Conservation (phyloP, 164 flowering plant genomes). For the Platanus orientalis region DNA sequence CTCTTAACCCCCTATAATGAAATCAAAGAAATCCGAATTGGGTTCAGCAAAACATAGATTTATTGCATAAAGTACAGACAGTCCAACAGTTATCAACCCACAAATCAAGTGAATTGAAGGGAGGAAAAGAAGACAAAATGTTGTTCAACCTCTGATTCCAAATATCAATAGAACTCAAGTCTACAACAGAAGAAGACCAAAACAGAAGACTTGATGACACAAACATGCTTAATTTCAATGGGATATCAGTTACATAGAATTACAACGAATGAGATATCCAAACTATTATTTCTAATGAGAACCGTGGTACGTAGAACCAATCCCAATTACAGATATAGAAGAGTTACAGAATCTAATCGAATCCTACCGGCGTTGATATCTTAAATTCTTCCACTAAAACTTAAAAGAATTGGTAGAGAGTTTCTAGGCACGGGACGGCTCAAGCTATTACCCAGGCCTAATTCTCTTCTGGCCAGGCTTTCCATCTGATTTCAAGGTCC, state of each 20-base stretch:
- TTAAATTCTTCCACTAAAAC: neutral
- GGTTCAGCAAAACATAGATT: neutral
- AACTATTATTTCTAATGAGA: conserved; percentile 19
- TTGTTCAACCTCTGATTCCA: neutral
- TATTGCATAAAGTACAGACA: neutral
- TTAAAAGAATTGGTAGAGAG: conserved; percentile 2
- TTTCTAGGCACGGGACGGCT: neutral
- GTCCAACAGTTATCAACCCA: no score
- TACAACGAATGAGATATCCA: conserved; percentile 17
- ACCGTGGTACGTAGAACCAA: neutral
- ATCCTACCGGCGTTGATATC: neutral
- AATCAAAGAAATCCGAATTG: neutral
- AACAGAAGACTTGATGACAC: neutral
- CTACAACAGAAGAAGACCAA: neutral
- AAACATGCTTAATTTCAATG: conserved; percentile 15
- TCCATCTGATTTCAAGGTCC: conserved; percentile 50
- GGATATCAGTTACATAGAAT: conserved; percentile 9
- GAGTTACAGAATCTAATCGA: conserved; percentile 11
- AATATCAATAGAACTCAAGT: no score
- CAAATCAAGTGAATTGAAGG: neutral
- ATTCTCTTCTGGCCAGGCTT: conserved; percentile 66
- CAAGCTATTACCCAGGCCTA: conserved; percentile 41
- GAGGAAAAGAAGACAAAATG: neutral
- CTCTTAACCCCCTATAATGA: conserved; percentile 2
- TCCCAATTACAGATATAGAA: conserved; percentile 8